A percentile compares a stretch with the other conserved stretches of the same genome.
These are phyloP conservation scores for Trypanosoma melophagium DNA, from an alignment of 208 protist genomes.

Conservation along the genomic window DNA sequence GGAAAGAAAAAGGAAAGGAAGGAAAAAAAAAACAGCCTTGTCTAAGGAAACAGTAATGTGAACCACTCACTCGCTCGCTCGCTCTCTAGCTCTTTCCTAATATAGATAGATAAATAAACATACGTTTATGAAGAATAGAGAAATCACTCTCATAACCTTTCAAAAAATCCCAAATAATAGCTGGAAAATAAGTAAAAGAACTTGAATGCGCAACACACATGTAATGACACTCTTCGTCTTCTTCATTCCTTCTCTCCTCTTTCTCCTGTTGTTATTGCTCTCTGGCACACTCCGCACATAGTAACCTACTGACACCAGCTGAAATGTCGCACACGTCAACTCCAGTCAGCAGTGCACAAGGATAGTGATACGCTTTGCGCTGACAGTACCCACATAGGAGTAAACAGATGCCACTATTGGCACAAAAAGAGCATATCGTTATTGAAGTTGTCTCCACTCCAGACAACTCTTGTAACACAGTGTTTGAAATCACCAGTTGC, in stretches of 20 bases:
- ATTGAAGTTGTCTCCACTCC: neutral
- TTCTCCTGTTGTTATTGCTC: neutral
- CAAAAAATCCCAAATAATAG: neutral
- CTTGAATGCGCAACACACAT: too few species aligned
- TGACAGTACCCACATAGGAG: conserved; percentile 19
- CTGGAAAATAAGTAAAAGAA: neutral
- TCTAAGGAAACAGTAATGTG: too few species aligned
- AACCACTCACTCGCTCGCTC: too few species aligned
- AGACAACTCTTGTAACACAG: conserved; percentile 19
- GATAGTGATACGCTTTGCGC: conserved; percentile 47
- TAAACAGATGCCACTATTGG: conserved; percentile 7
- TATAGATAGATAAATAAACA: too few species aligned
- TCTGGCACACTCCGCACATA: conserved; percentile 13
- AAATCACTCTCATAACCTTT: too few species aligned
- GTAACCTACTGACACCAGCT: neutral
- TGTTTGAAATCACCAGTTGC: neutral
- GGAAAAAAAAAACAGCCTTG: too few species aligned
- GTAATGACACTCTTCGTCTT: neutral
- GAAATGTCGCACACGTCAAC: conserved; percentile 48
- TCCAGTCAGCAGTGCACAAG: conserved; percentile 74
- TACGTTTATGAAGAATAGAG: neutral
- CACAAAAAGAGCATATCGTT: conserved; percentile 25
- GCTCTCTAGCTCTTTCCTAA: too few species aligned
- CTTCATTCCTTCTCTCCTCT: neutral
- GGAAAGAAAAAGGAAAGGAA: too few species aligned